Conservation (phyloP, 345 rosid genomes). For the Salix dunnii region DNA sequence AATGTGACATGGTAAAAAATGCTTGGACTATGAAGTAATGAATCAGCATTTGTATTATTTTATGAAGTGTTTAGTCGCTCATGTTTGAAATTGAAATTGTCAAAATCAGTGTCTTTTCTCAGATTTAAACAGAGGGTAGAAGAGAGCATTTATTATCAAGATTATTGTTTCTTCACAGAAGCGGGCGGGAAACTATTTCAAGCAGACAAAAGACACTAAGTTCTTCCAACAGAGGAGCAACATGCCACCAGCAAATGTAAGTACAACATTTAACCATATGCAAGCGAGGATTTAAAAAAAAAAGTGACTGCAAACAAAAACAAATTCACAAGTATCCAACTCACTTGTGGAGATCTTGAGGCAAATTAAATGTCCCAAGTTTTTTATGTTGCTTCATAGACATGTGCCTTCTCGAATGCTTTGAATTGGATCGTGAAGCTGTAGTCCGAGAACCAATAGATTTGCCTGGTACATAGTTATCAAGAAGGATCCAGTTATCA, state of each 20-base stretch:
- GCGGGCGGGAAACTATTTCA: too few species aligned
- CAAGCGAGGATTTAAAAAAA: neutral
- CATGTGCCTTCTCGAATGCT: constrained; percentile 77
- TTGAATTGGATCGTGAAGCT: constrained; percentile 50
- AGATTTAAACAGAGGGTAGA: too few species aligned
- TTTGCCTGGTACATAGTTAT: constrained; percentile 51
- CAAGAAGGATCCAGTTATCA: constrained; percentile 76
- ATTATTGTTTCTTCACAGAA: too few species aligned
- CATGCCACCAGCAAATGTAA: neutral
- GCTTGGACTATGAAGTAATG: too few species aligned
- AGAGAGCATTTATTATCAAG: too few species aligned
- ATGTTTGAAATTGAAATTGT: too few species aligned
- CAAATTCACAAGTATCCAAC: constrained; percentile 14
- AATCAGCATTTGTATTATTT: too few species aligned
- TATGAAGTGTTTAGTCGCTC: too few species aligned
- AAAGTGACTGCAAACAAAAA: neutral
- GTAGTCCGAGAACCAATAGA: constrained; percentile 40
- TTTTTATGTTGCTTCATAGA: constrained; percentile 73
- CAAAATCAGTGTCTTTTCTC: too few species aligned
- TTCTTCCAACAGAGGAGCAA: too few species aligned
- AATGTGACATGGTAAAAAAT: too few species aligned
- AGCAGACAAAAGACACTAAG: too few species aligned
- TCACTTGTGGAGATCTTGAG: constrained; percentile 54
- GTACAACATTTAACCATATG: neutral
- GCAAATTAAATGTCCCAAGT: constrained; percentile 51